Percentiles rank a stretch among this genome's conserved stretches.
Conservation (phyloP, 495 filamentous ascomycete genomes). For the Trichoderma reesei region DNA sequence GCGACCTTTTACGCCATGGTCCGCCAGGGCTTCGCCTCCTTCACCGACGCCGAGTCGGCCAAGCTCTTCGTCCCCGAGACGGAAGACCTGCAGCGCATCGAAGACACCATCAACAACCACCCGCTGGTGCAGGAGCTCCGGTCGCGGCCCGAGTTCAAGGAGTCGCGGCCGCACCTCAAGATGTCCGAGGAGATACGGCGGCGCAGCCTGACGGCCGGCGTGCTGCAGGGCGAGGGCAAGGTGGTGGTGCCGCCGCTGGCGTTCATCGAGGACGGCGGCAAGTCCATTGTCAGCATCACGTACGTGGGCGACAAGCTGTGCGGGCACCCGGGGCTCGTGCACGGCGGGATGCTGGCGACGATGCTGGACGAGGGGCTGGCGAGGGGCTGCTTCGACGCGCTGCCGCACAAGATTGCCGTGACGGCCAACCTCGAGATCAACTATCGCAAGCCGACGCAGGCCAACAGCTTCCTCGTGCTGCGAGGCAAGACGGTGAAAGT, state of each 20-base stretch:
- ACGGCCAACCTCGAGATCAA: constrained; percentile 88
- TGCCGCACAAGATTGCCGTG: constrained; percentile 82
- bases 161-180: constrained; percentile 79
- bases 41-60: constrained; percentile 61
- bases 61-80: constrained; percentile 54
- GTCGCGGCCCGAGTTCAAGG: constrained; percentile 53
- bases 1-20: constrained; percentile 2
- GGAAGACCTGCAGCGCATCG: constrained; percentile 49
- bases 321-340: constrained; percentile 85
- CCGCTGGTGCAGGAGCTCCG: constrained; percentile 60
- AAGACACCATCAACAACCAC: constrained; percentile 65
- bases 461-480: constrained; percentile 68
- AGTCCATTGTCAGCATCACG: constrained; percentile 60
- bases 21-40: neutral
- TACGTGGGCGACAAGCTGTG: constrained; percentile 78
- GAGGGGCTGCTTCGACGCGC: constrained; percentile 78
- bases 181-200: constrained; percentile 55
- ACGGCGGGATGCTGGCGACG: constrained; percentile 86
- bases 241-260: constrained; percentile 75
- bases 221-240: constrained; percentile 61
- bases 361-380: constrained; percentile 87
- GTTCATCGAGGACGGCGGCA: constrained; percentile 63
- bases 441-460: constrained; percentile 70
- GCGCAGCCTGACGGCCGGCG: constrained; percentile 76
- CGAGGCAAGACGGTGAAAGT: constrained; percentile 74